Base-by-base conservation (phyloP, 2,329 filamentous ascomycete genomes). In the Hypoxylon rubiginosum region DNA sequence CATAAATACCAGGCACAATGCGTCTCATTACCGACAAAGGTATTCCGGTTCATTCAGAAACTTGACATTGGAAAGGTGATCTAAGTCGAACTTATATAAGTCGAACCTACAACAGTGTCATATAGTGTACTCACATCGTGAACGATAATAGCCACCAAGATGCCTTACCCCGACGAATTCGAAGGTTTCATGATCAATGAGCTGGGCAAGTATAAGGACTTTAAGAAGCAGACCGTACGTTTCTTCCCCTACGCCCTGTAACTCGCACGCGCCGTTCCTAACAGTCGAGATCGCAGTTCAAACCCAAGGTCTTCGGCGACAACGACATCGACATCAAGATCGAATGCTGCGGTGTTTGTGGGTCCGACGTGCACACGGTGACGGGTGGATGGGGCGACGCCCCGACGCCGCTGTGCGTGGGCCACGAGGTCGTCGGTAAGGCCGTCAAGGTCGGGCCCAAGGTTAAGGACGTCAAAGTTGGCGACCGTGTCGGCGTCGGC, bases 261-360 rank as follows among this genome's bases (percentile, higher is more conserved):
- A n/a, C 17, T 21, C n/a, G 13, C 5, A 11, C 19, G 11, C 8
- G 13, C 24, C 4, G 15, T n/a, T 30, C 13, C 15, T 49, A 49
- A 49, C 26, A 49, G 10, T 17, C 2, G n/a, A 9, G 10, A 11
- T 19, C 11, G 3, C 26, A 76, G 75, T 76, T 77, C 56, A 77
- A 76, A 60, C 73, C 74, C 24, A 76, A 77, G 59, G 62, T 60
- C 17, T 77, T 77, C 32, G 72, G 72, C 17, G 71, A 90, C 70
- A 82, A 89, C 76, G 89, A 92, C 73, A 83, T 92, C 70, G 90
- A 92, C 70, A 86, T 92, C 76, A 88, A 90, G 77, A 87, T 92
- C 72, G 88, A 91, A 69, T 86, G 84, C 69, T 90, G 88, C 71
- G 88, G 88, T 73, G 80, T 87, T 30, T 87, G 85, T 71, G 84